Conservation (phyloP, 345 rosid species). For the Euclidium syriacum region DNA sequence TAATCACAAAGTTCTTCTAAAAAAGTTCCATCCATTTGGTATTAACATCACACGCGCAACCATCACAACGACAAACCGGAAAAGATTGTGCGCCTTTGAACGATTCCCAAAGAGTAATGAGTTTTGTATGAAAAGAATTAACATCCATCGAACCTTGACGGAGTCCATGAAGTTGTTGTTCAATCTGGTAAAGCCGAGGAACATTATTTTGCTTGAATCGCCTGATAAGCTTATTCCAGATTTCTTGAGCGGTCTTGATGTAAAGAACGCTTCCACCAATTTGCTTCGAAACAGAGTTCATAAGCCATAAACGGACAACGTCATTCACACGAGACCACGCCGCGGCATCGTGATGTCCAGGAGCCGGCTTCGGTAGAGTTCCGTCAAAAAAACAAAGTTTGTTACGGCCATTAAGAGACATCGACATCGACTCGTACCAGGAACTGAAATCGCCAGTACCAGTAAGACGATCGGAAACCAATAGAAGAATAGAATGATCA, state of each 20-base stretch:
- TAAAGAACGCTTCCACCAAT: neutral
- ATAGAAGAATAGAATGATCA: neutral
- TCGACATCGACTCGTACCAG: neutral
- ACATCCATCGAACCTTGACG: neutral
- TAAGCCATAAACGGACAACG: neutral
- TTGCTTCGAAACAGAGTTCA: neutral
- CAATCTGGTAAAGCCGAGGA: neutral
- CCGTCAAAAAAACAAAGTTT: neutral
- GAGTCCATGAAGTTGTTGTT: neutral
- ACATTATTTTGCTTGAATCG: neutral
- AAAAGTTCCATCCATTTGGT: neutral
- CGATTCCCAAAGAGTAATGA: neutral
- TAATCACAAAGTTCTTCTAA: neutral
- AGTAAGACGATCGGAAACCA: neutral
- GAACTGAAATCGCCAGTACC: neutral
- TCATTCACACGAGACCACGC: neutral
- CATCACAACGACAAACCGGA: neutral
- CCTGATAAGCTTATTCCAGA: neutral
- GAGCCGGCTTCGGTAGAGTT: neutral
- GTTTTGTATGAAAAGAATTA: neutral
- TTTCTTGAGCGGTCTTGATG: neutral
- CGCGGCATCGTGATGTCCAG: neutral
- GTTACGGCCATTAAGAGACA: neutral
- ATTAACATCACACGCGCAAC: neutral
- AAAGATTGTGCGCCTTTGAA: neutral